Evolutionary conservation across 768 basidiomycete genomes (phyloP).

Genomic region (Leucocoprinus leucothites): DNA sequence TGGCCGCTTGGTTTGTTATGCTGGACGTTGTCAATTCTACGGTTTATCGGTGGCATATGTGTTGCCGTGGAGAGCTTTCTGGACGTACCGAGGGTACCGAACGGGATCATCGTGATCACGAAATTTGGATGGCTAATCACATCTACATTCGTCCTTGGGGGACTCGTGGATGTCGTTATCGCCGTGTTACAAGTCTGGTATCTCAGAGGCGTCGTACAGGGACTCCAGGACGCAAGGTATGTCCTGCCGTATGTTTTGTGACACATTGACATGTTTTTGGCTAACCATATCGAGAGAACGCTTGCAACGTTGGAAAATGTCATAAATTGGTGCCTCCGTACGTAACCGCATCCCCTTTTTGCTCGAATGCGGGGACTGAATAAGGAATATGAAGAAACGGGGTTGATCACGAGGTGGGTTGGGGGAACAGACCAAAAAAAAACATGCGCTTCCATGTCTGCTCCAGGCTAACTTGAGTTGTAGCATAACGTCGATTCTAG

Average conservation of each 20-base stretch:
- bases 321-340: conserved; percentile 25
- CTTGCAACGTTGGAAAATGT: conserved; percentile 19
- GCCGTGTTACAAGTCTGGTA: conserved; percentile 21
- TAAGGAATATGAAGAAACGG: background rate
- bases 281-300: conserved; percentile 10
- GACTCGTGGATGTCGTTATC: conserved; percentile 21
- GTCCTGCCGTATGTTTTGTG: background rate
- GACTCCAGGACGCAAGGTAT: conserved; percentile 10
- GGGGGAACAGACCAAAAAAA: no score
- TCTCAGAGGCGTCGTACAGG: conserved; percentile 10
- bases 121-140: conserved; percentile 25
- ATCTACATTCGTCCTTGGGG: conserved; percentile 17
- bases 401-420: conserved; percentile 6
- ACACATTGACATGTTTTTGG: background rate
- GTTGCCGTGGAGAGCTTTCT: conserved; percentile 19
- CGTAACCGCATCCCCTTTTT: background rate
- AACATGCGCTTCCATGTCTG: no score
- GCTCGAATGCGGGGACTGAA: background rate
- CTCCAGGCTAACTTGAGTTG: background rate
- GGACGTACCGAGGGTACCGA: conserved; percentile 20
- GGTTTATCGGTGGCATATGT: conserved; percentile 17
- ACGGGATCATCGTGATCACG: conserved; percentile 17
- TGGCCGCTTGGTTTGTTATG: conserved; percentile 15
- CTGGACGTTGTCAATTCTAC: conserved; percentile 17
- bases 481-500: conserved; percentile 22